Evolutionary conservation across 2,329 filamentous ascomycete species (phyloP).

Genomic region (Camptophora hylomeconis): DNA sequence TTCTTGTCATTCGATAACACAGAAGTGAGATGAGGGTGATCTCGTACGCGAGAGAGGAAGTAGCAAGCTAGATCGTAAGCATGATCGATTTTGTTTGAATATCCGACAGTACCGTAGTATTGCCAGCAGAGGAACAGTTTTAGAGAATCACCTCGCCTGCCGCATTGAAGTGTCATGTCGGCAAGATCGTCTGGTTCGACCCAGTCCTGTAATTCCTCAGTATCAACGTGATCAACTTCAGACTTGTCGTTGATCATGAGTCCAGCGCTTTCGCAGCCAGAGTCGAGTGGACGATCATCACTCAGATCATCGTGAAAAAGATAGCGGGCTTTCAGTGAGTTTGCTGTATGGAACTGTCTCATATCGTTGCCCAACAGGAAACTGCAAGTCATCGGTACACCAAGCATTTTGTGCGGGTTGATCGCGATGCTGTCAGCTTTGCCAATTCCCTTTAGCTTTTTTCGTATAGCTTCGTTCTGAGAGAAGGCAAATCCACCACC

Average conservation of each 20-base stretch:
- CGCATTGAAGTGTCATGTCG: slow-evolving; percentile 87
- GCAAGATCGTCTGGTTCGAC: slow-evolving; percentile 74
- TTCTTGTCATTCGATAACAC: slow-evolving; percentile 53
- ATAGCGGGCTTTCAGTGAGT: slow-evolving; percentile 78
- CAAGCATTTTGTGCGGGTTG: slow-evolving; percentile 97
- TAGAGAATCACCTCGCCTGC: slow-evolving; percentile 68
- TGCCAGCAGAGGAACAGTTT: slow-evolving; percentile 84
- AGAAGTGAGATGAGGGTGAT: slow-evolving; percentile 50
- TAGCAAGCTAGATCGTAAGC: slow-evolving; percentile 61
- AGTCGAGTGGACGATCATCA: slow-evolving; percentile 19
- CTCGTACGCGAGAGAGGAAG: slow-evolving; percentile 47
- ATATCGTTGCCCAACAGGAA: slow-evolving; percentile 74
- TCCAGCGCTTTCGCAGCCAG: slow-evolving; percentile 1
- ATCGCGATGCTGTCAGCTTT: slow-evolving; percentile 72
- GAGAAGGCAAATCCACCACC: slow-evolving; percentile 76
- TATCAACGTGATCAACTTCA: neutral
- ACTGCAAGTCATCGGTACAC: slow-evolving; percentile 77
- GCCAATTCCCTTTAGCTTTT: slow-evolving; percentile 56
- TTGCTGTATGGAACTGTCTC: slow-evolving; percentile 63
- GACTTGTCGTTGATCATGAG: slow-evolving; percentile 6
- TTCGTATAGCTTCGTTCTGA: slow-evolving; percentile 34
- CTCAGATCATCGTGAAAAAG: slow-evolving; percentile 53
- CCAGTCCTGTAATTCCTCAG: slow-evolving; percentile 14
- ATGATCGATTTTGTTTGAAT: slow-evolving; percentile 53
- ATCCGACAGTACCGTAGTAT: slow-evolving; percentile 71